phyloP scores from a whole-genome alignment of 805 yeast species.

The Kurtzmaniella fragi region DNA sequence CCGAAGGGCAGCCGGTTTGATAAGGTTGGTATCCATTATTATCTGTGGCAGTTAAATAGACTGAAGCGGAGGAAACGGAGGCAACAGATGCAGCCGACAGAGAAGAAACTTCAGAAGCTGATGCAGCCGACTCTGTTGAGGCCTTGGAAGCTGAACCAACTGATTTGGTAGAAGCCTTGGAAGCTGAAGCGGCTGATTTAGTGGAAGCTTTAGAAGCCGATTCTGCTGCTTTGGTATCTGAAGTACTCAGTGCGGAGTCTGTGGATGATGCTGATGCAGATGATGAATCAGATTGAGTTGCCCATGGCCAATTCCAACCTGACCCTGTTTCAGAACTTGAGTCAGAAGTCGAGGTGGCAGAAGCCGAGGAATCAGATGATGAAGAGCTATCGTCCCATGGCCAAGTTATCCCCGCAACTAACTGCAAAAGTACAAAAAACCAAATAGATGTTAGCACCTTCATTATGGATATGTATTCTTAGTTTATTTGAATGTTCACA shows the following conservation, averaged over 20 bases:
- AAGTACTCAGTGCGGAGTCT: not conserved
- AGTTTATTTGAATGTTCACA: too few relatives aligned
- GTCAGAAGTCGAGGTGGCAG: slow-evolving; percentile 1
- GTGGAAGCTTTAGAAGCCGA: not conserved
- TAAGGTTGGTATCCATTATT: slow-evolving; percentile 21
- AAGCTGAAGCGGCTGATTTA: slow-evolving; percentile 1
- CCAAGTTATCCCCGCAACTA: slow-evolving; percentile 12
- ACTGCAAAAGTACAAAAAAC: slow-evolving; percentile 1
- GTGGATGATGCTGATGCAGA: not conserved
- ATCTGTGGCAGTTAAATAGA: not conserved
- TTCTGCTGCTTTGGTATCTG: not conserved
- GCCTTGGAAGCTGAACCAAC: too few relatives aligned
- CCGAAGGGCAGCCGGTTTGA: slow-evolving; percentile 25
- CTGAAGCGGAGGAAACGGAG: too few relatives aligned
- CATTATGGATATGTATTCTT: too few relatives aligned
- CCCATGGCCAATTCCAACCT: not conserved
- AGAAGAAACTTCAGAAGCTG: too few relatives aligned
- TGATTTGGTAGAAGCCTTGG: not conserved
- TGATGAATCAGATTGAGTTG: not conserved
- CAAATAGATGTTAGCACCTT: too few relatives aligned
- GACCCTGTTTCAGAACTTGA: not conserved
- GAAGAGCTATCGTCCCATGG: slow-evolving; percentile 15
- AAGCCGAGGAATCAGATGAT: slow-evolving; percentile 5
- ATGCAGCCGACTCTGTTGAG: too few relatives aligned
- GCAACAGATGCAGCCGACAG: too few relatives aligned